Percentiles rank a stretch among this genome's conserved stretches.
Evolutionary conservation across 139 green algal genomes (phyloP).

Genomic region (Chlamydomonas urium): DNA sequence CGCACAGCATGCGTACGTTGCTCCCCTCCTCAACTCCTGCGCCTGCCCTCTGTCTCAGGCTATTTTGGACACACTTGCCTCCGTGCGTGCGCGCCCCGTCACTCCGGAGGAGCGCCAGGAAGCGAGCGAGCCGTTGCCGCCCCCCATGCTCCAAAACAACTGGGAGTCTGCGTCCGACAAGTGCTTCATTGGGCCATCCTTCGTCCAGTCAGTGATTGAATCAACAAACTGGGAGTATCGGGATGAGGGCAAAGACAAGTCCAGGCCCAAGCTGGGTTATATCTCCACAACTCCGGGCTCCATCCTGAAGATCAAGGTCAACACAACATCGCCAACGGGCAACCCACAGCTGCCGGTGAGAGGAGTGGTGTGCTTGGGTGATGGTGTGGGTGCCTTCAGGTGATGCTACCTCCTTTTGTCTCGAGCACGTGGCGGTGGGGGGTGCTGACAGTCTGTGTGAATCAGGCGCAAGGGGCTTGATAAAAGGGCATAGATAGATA

Average conservation of each 20-base stretch:
- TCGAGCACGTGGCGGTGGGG: too few species aligned
- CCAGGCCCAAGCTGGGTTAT: conserved; percentile 25
- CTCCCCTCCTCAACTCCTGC: too few species aligned
- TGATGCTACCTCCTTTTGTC: too few species aligned
- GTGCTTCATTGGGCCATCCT: conserved; percentile 18
- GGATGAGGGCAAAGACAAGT: conserved; percentile 17
- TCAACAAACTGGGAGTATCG: not conserved
- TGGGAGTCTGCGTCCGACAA: conserved; percentile 14
- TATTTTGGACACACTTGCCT: not conserved
- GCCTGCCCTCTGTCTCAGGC: too few species aligned
- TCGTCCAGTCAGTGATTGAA: conserved; percentile 5
- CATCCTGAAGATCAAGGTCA: conserved; percentile 17
- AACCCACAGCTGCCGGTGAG: not conserved
- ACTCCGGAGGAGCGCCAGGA: not conserved
- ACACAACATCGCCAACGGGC: conserved; percentile 14
- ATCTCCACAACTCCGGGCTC: not conserved
- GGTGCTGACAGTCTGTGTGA: too few species aligned
- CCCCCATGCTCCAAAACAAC: conserved; percentile 16
- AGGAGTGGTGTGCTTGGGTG: too few species aligned
- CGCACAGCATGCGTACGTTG: too few species aligned
- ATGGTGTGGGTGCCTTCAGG: too few species aligned
- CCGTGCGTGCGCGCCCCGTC: not conserved
- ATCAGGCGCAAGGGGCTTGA: too few species aligned
- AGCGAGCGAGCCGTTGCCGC: not conserved
- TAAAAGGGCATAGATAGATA: too few species aligned